Evolutionary conservation across 345 rosid genomes (phyloP), one percentile per base, ranked within the genome.

Genomic region (Ricinus communis): DNA sequence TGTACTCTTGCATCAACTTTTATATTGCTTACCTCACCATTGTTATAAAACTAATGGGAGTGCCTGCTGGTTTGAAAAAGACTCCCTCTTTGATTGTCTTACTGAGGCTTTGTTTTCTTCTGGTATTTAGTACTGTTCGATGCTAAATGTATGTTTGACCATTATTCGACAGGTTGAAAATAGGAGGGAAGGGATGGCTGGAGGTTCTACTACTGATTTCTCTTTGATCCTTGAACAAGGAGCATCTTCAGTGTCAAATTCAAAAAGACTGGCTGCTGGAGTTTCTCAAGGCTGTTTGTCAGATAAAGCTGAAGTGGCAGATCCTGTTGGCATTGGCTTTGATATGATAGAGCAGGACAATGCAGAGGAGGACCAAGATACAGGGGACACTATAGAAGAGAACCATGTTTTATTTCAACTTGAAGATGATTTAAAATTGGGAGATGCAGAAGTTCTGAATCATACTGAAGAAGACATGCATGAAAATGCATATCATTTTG

Each of bases 221-320:
- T 27, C 69, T 64, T 62, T 71, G 47, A 47, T 68, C 30, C 66
- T 67, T 5, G 71, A 75, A 70, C 25, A 69, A 50, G 70, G 65
- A 61, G 69, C 14, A 57, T 28, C 74, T 61, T 56, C 73, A 30
- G 47, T 71, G 30, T 69, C 74, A 71, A 69, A 75, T 76, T 65
- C 69, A 65, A 24, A 53, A 31, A 31, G 60, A 36, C 67, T 63
- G 41, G 61, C 57, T n/a, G 51, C 59, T 69, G 73, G 77, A 57
- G 62, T 49, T 75, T 76, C 84, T 72, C 81, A 72, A 83, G 62
- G 19, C 66, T 76, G 33, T 69, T 71, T 82, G 38, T 46, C 59
- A 55, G 86, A 75, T 71, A 81, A 79, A 80, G 77, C 80, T 73
- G 84, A 68, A 74, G 82, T 52, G 38, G 63, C 60, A 52, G 82